phyloP scores from a whole-genome alignment of 805 yeast genomes.

The Diddensiella transvaalensis region DNA sequence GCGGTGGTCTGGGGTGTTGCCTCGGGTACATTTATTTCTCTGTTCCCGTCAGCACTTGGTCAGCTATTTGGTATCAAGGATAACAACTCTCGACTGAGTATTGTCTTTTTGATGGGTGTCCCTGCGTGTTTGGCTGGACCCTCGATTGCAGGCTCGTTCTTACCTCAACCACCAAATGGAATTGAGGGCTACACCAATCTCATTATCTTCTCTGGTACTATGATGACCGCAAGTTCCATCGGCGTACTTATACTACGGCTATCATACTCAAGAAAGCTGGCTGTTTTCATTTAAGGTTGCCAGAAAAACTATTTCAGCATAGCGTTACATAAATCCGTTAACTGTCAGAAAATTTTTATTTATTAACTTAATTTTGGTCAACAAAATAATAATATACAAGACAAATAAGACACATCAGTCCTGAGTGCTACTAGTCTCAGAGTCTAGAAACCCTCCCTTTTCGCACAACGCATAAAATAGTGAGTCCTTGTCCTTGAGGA shows the following conservation, averaged over 20 bases:
- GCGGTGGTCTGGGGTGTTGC: constrained; percentile 36
- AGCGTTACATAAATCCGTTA: too few species aligned
- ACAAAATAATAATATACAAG: neutral
- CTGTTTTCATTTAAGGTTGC: constrained; percentile 22
- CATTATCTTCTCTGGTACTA: constrained; percentile 34
- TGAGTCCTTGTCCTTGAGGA: constrained; percentile 63
- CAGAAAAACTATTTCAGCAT: too few species aligned
- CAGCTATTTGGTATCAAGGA: constrained; percentile 37
- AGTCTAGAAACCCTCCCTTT: constrained; percentile 61
- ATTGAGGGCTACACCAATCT: constrained; percentile 31
- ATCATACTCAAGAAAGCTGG: constrained; percentile 16
- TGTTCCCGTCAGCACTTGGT: constrained; percentile 35
- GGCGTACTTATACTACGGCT: constrained; percentile 18
- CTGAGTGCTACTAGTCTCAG: neutral
- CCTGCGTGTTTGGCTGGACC: constrained; percentile 37
- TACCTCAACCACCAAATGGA: constrained; percentile 25
- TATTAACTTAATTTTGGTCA: neutral
- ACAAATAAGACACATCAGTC: too few species aligned
- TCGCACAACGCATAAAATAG: constrained; percentile 76
- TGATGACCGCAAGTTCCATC: constrained; percentile 24
- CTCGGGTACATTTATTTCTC: constrained; percentile 36
- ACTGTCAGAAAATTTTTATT: too few species aligned
- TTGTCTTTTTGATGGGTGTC: constrained; percentile 31
- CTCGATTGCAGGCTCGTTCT: constrained; percentile 35
- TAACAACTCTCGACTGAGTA: constrained; percentile 31